Evolutionary conservation across 139 green algal genomes (phyloP).

Genomic region (Micractinium conductrix): DNA sequence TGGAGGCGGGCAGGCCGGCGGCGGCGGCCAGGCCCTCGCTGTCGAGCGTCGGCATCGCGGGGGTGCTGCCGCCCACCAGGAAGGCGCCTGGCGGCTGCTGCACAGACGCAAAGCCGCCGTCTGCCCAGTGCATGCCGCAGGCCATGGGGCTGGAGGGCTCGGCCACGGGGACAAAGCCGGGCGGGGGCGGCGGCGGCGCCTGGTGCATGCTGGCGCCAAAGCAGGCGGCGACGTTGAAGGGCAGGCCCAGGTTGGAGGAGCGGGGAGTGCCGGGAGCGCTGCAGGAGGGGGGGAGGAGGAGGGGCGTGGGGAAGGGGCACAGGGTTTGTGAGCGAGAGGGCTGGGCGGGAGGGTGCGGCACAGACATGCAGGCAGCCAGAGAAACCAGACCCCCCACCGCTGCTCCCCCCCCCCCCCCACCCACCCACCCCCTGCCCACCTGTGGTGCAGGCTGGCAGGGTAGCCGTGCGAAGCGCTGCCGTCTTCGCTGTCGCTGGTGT

Average conservation of each 20-base stretch:
- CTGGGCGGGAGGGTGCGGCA: background rate
- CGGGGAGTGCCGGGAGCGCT: background rate
- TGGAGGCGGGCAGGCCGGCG: background rate
- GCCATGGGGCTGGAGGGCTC: background rate
- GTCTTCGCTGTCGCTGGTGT: slow-evolving; percentile 11
- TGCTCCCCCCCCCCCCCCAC: background rate
- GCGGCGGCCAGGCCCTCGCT: background rate
- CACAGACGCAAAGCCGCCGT: background rate
- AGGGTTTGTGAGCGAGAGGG: background rate
- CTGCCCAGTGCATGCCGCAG: slow-evolving; percentile 21
- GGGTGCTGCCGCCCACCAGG: background rate
- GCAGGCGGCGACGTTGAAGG: background rate
- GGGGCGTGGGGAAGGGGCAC: too few relatives aligned
- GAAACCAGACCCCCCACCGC: background rate
- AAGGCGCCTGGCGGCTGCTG: background rate
- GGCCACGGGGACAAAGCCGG: background rate
- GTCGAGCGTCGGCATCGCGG: background rate
- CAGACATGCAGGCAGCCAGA: background rate
- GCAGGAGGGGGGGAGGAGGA: background rate
- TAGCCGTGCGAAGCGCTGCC: slow-evolving; percentile 10
- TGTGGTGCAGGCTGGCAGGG: background rate
- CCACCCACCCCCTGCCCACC: background rate
- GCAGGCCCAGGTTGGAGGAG: background rate
- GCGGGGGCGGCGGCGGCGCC: background rate
- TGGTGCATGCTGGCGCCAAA: background rate